These are phyloP conservation scores for Metschnikowia similis DNA, from an alignment of 805 yeast genomes.

Conservation along the genomic window DNA sequence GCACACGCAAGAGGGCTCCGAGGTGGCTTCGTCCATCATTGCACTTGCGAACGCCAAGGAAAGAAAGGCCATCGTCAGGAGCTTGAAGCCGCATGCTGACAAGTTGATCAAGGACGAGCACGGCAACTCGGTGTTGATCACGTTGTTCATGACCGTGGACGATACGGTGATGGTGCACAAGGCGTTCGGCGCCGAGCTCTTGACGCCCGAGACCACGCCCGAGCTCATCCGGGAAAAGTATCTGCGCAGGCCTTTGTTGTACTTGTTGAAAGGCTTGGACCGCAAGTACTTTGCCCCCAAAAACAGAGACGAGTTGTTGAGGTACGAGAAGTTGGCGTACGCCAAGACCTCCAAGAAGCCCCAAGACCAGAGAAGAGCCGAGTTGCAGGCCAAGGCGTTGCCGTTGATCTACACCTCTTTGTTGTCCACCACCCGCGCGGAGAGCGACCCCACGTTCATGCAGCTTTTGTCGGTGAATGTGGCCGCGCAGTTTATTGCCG, in stretches of 20 bases:
- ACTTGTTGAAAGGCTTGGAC: constrained; percentile 71
- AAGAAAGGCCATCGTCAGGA: constrained; percentile 70
- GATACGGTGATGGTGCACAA: constrained; percentile 83
- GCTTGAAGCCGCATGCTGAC: constrained; percentile 70
- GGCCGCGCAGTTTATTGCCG: constrained; percentile 81
- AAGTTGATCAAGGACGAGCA: constrained; percentile 77
- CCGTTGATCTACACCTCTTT: constrained; percentile 62
- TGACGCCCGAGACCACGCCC: constrained; percentile 44
- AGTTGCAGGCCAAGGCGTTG: constrained; percentile 59
- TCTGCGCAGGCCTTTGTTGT: constrained; percentile 85
- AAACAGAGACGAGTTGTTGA: constrained; percentile 53
- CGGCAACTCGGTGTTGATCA: constrained; percentile 77
- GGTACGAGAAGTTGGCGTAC: constrained; percentile 54
- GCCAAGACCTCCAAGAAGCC: constrained; percentile 80
- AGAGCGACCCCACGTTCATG: constrained; percentile 41
- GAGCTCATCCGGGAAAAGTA: constrained; percentile 64
- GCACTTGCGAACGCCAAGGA: constrained; percentile 89
- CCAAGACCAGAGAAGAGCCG: constrained; percentile 66
- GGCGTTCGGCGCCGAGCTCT: constrained; percentile 59
- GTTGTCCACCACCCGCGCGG: constrained; percentile 23
- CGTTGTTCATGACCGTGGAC: constrained; percentile 82
- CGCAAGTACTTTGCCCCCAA: constrained; percentile 78
- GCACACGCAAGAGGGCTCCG: constrained; percentile 92
- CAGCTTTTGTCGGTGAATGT: constrained; percentile 59
- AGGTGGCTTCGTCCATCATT: constrained; percentile 78